Conservation (phyloP, 805 yeast genomes). For the Saccharomyces paradoxus region DNA sequence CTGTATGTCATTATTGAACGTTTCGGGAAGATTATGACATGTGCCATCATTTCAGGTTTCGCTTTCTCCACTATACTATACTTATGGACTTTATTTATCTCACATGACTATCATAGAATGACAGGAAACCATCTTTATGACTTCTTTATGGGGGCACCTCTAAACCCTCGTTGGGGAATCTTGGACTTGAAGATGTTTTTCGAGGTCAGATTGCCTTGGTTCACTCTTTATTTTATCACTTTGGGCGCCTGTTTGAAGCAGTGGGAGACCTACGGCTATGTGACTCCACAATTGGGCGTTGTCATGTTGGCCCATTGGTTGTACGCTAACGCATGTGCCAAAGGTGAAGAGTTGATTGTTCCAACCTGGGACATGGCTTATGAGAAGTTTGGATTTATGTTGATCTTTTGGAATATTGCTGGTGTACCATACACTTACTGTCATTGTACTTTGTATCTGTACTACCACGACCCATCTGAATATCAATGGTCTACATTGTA, state of each 20-base stretch:
- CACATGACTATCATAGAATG: conserved; percentile 80
- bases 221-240: conserved; percentile 69
- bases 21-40: conserved; percentile 89
- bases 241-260: conserved; percentile 72
- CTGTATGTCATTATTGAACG: conserved; percentile 67
- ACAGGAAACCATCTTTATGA: conserved; percentile 88
- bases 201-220: conserved; percentile 97
- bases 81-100: conserved; percentile 52
- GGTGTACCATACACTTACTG: conserved; percentile 98
- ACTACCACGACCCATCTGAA: conserved; percentile 75
- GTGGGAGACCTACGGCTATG: conserved; percentile 70
- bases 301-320: conserved; percentile 82
- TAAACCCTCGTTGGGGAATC: conserved; percentile 90
- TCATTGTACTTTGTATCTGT: conserved; percentile 79
- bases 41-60: conserved; percentile 77
- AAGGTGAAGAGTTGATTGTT: conserved; percentile 94
- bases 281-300: conserved; percentile 65
- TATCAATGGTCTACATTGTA: conserved; percentile 64
- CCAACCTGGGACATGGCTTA: conserved; percentile 99
- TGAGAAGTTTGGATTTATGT: conserved; percentile 98
- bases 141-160: conserved; percentile 93
- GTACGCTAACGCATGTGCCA: conserved; percentile 93
- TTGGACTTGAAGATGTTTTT: conserved; percentile 94
- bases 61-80: conserved; percentile 61
- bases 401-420: conserved; percentile 96